phyloP scores from a whole-genome alignment of 306 rosid species.

The Abrus precatorius region DNA sequence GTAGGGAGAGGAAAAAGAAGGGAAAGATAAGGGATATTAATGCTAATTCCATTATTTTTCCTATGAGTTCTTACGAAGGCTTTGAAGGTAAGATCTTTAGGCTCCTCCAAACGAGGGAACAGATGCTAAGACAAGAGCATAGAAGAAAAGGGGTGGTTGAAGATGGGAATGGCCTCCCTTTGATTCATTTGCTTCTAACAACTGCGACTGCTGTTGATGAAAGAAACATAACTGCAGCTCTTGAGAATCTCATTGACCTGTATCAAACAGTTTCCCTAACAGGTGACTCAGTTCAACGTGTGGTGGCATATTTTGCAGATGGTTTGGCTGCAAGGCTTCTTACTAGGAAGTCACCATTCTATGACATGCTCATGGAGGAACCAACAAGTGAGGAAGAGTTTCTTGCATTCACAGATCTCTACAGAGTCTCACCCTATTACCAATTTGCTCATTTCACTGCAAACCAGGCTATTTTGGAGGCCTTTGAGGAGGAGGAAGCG shows the following conservation, averaged over 20 bases:
- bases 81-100: constrained; percentile 64
- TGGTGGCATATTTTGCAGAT: constrained; percentile 69
- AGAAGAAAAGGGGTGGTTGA: constrained; percentile 41
- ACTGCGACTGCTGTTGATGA: constrained; percentile 62
- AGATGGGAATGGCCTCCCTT: constrained; percentile 57
- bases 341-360: constrained; percentile 65
- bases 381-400: constrained; percentile 66
- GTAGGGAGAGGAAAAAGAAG: constrained; percentile 53
- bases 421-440: constrained; percentile 68
- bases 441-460: constrained; percentile 89
- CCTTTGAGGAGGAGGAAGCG: constrained; percentile 65
- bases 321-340: constrained; percentile 66
- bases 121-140: constrained; percentile 61
- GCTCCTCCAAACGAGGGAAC: constrained; percentile 71
- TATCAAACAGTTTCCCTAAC: constrained; percentile 59
- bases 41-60: constrained; percentile 14
- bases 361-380: constrained; percentile 64
- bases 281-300: constrained; percentile 67
- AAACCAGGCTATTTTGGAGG: constrained; percentile 72
- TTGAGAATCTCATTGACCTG: constrained; percentile 57
- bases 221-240: constrained; percentile 45
- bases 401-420: constrained; percentile 62
- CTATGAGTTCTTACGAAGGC: constrained; percentile 52
- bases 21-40: constrained; percentile 46
- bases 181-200: constrained; percentile 65